Base-by-base conservation (phyloP, 495 filamentous ascomycete species). In the Apiosordaria backusii region DNA sequence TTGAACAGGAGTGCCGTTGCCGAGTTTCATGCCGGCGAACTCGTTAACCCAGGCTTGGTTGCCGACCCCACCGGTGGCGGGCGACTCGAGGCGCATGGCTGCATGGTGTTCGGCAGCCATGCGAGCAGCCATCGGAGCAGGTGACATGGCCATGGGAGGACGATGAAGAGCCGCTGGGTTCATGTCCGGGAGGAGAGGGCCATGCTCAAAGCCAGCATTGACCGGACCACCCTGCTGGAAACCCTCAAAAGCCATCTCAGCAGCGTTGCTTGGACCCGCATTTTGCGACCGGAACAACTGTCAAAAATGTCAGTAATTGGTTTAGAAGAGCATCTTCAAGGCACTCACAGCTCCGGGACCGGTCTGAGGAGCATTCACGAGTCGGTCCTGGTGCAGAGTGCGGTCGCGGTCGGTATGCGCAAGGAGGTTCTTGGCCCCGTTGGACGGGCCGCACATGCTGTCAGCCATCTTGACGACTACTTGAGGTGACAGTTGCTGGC, bases 371-470 rank as follows among this genome's bases (percentile, higher is more conserved):
- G 61, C 63, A 25, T 65, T 64, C 59, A 63, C 61, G 29, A 77
- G 13, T 59, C 91, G 87, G 72, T 97, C 94, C 76, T 96, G 94
- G 71, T 97, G 93, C 54, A 94, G 82, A 4, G 89, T 88, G 19
- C 90, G 83, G 74, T 98, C 92, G 57, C 87, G 84, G 13, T 88
- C 84, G 4, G 87, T 81, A 78, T 97, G 93, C 69, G 93, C 90
- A 70, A 92, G 86, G 70, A 97, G 89, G 71, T 85, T 90, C 73
- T 95, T 90, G 50, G 95, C 86, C 67, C 92, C 87, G 77, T 93
- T 97, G 13, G 93, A 93, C 24, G 94, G 92, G 54, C 94, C 92
- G 77, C 94, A 98, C 60, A 96, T 82, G 65, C 84, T 83, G 75
- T 96, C 92, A 58, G 89, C 82, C 93, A 96, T 96, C 4, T 58